Base-by-base conservation (phyloP, 2,329 filamentous ascomycete genomes). In the Clonostachys rhizophaga region DNA sequence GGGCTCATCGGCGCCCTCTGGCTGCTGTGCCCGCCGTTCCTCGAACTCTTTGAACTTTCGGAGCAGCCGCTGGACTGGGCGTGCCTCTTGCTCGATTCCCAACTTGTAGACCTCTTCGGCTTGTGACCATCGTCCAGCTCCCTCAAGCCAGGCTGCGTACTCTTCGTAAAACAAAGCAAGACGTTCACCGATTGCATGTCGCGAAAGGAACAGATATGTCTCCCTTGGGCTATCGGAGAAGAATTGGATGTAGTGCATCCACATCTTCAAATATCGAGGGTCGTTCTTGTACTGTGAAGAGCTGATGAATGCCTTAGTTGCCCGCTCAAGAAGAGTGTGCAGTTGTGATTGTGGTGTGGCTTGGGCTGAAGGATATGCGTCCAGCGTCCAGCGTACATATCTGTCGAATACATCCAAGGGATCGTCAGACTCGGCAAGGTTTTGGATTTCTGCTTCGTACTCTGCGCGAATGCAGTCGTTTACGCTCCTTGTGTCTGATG, bases 151-250 rank as follows among this genome's bases (percentile, higher is more conserved):
- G 2, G 83, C 87, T 1, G 94, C 91, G 62, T 95, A 99, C 61
- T 97, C 94, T 64, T 99, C 94, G 67, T 99, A 99, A 66, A 91
- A 99, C 5, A 97, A 73, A 2, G 94, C 94, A 4, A 99, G 78
- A 1, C 78, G 75, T 59, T 96, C 91, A 50, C 92, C 94, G 50
- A 99, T 89, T 52, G 78, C 79, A 62, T 99, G 91, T 44, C 91
- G 87, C 12, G 92, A 86, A 35, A 99, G 76, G 61, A 95, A 99
- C 42, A 94, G 83, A 63, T 91, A 99, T 0, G 88, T 90, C 67
- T 99, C 94, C 45, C 92, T 84, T 3, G 92, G 91, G n/a, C 89
- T 77, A 62, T 97, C 94, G 5, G 89, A 88, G 68, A 97, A 97
- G 57, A 96, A 82, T 45, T 86, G 80, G 59, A 97, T 95, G 66